Evolutionary conservation across 768 basidiomycete genomes (phyloP), one percentile per base, ranked within the genome.

Genomic region (Leccinum uliginosum): DNA sequence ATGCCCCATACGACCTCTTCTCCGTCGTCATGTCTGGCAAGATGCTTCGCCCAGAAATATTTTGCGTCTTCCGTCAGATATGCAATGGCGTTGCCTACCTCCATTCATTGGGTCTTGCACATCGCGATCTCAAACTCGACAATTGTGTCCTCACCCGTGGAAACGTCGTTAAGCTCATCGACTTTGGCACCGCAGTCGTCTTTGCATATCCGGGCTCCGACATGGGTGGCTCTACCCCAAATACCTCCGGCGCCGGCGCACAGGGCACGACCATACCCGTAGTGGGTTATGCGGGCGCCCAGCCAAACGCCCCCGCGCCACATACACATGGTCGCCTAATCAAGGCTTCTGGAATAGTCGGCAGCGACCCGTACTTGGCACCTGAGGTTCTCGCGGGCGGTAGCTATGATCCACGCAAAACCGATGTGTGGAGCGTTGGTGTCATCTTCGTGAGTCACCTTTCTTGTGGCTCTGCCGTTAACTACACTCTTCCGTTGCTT

Each of bases 11-110:
- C 68, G 97, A 99, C 75, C 86, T 99, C 55, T 99, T 99, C 77
- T 92, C 90, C 58, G 95, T 98, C 68, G 97, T 99, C 80, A 99
- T 99, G 97, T 94, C 95, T 15, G 91, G 93, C 61, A 97, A 93
- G 76, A 99, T 99, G 97, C 84, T 87, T 58, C 89, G 97, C 23
- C 94, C 95, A 51, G 96, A 99, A 74, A 94, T 98, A 54, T 98
- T 97, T 77, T 99, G 97, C 71, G 93, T 98, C 61, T 98, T 98
- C 76, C 91, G 94, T 58, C 97, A 99, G 74, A 98, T 99, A 64
- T 92, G 95, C 73, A 90, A 93, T 65, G 97, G 97, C 55, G 96
- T 99, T 60, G 91, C 96, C 73, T 98, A 99, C 71, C 86, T 99
- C 50, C 97, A 99, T 74, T 89, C 91, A 62, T 86, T 98, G 78